Evolutionary conservation across 1,284 basidiomycete genomes (phyloP).

Genomic region (Sporisorium graminicola): DNA sequence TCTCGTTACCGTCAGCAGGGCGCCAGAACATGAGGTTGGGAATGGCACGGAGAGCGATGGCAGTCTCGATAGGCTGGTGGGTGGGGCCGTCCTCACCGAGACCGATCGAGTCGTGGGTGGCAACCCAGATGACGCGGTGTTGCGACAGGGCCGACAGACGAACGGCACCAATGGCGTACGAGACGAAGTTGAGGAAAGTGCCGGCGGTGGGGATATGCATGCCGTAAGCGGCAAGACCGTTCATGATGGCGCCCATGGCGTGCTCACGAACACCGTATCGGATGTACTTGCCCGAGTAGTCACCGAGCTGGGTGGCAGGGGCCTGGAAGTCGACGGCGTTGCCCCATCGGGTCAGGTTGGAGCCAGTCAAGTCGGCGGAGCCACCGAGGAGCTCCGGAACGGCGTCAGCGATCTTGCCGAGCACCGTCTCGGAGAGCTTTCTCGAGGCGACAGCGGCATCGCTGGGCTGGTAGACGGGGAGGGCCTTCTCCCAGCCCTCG

Average conservation of each 20-base stretch:
- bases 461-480: slow-evolving; percentile 84
- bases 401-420: slow-evolving; percentile 80
- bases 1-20: slow-evolving; percentile 93
- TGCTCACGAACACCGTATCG: slow-evolving; percentile 98
- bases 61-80: slow-evolving; percentile 93
- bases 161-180: slow-evolving; percentile 91
- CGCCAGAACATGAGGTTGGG: slow-evolving; percentile 81
- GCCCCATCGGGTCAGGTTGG: slow-evolving; percentile 87
- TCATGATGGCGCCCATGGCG: slow-evolving; percentile 94
- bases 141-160: slow-evolving; percentile 88
- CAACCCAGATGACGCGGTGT: slow-evolving; percentile 92
- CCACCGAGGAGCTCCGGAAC: slow-evolving; percentile 85
- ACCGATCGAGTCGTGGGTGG: slow-evolving; percentile 73
- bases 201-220: slow-evolving; percentile 80
- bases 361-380: slow-evolving; percentile 91
- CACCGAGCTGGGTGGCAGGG: slow-evolving; percentile 82
- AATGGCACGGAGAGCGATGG: slow-evolving; percentile 84
- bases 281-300: slow-evolving; percentile 88
- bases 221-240: slow-evolving; percentile 87
- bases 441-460: slow-evolving; percentile 90
- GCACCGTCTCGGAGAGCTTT: slow-evolving; percentile 90
- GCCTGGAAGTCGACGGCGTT: slow-evolving; percentile 90
- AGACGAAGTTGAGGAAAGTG: slow-evolving; percentile 83
- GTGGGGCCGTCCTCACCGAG: slow-evolving; percentile 93
- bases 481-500: slow-evolving; percentile 84